These are phyloP conservation scores for Hemisphaericaspora nanyangensis DNA, from an alignment of 805 yeast species.

Conservation along the genomic window DNA sequence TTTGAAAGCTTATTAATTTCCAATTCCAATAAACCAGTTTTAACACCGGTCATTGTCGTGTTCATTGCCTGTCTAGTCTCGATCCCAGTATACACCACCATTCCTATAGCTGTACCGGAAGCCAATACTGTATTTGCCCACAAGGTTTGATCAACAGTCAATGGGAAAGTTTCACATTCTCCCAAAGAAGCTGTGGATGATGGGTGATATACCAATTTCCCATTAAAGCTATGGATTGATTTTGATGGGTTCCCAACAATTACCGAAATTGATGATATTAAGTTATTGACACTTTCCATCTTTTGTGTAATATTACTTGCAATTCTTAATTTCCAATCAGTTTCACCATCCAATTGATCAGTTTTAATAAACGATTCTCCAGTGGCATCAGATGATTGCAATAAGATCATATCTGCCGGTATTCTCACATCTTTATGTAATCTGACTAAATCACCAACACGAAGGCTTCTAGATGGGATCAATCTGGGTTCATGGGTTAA, in stretches of 20 bases:
- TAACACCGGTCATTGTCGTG: conserved; percentile 81
- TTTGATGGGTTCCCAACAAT: conserved; percentile 85
- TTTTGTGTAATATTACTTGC: conserved; percentile 74
- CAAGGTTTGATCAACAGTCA: conserved; percentile 84
- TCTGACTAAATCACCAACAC: conserved; percentile 82
- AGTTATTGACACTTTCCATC: conserved; percentile 41
- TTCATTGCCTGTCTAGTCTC: conserved; percentile 96
- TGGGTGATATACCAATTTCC: conserved; percentile 58
- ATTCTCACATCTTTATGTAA: conserved; percentile 79
- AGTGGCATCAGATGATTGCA: conserved; percentile 64
- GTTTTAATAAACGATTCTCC: conserved; percentile 95
- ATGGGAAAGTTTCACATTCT: conserved; percentile 50
- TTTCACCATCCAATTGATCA: conserved; percentile 97
- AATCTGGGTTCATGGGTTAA: conserved; percentile 23
- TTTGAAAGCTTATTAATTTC: conserved; percentile 89
- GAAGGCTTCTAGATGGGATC: conserved; percentile 54
- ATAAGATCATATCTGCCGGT: conserved; percentile 88
- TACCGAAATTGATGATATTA: conserved; percentile 46
- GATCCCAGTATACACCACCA: conserved; percentile 82
- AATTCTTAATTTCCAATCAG: conserved; percentile 94
- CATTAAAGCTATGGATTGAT: conserved; percentile 76
- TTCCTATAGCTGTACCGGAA: conserved; percentile 86
- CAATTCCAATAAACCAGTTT: conserved; percentile 82
- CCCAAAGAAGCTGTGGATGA: conserved; percentile 15
- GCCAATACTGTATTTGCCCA: conserved; percentile 99